A percentile compares a stretch with the other conserved stretches of the same genome.
phyloP scores from a whole-genome alignment of 2,329 filamentous ascomycete genomes.

The Elsinoe australis region DNA sequence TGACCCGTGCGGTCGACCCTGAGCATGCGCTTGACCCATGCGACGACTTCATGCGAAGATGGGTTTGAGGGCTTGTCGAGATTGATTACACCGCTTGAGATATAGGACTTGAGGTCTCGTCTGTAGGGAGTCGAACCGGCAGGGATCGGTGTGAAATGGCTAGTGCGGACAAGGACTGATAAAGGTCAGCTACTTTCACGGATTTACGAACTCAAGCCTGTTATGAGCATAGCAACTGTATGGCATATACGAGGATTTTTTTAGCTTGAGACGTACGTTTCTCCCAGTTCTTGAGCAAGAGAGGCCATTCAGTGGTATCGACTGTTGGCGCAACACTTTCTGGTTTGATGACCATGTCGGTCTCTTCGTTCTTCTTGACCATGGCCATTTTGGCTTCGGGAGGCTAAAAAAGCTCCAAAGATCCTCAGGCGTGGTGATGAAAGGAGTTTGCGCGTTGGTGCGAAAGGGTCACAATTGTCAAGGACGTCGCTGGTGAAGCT shows the following conservation, averaged over 20 bases:
- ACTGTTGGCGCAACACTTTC: constrained; percentile 69
- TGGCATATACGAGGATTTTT: too few relatives aligned
- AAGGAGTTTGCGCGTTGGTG: neutral
- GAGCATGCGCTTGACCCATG: constrained; percentile 97
- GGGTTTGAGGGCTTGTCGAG: constrained; percentile 96
- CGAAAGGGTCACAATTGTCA: neutral
- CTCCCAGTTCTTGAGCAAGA: constrained; percentile 93
- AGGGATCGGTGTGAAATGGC: constrained; percentile 94
- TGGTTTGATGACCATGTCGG: constrained; percentile 83
- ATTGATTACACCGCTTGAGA: constrained; percentile 97
- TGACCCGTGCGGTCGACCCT: constrained; percentile 95
- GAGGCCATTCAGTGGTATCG: constrained; percentile 83
- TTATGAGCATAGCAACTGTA: too few relatives aligned
- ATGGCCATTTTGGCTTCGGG: constrained; percentile 25
- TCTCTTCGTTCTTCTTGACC: constrained; percentile 43
- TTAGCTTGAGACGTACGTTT: constrained; percentile 67
- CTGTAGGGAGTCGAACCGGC: constrained; percentile 84
- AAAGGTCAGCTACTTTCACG: constrained; percentile 22
- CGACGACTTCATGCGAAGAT: constrained; percentile 96
- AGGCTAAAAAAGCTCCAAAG: too few relatives aligned
- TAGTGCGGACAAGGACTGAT: constrained; percentile 80
- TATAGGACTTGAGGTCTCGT: constrained; percentile 93
- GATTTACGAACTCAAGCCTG: constrained; percentile 6
- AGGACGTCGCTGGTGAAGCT: neutral
- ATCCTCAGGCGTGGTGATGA: too few relatives aligned